Evolutionary conservation across 78 protist genomes (phyloP).

Genomic region (Isochrysis galbana): DNA sequence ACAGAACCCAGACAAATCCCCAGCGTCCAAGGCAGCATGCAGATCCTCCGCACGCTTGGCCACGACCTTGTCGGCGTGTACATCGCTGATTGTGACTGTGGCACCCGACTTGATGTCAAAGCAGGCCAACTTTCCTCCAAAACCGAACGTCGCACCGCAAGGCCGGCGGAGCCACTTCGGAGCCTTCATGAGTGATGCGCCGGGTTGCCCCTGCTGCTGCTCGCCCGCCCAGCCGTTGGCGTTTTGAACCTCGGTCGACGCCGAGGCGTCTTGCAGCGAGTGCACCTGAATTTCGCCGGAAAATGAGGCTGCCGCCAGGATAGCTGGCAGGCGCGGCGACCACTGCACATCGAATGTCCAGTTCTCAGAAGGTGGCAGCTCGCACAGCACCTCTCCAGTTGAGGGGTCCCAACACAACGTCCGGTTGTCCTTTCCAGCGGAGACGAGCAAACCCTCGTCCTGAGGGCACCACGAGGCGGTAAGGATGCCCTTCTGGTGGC

Average conservation of each 20-base stretch:
- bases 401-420: conserved; percentile 87
- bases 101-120: conserved; percentile 14
- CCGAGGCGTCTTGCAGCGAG: conserved; percentile 40
- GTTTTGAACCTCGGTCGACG: conserved; percentile 5
- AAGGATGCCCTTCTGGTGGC: conserved; percentile 83
- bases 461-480: conserved; percentile 86
- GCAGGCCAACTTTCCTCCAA: conserved; percentile 81
- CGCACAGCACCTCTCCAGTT: conserved; percentile 71
- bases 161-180: conserved; percentile 73
- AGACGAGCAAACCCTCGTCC: conserved; percentile 72
- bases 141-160: conserved; percentile 83
- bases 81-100: not conserved
- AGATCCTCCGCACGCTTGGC: conserved; percentile 1
- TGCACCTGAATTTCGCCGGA: conserved; percentile 64
- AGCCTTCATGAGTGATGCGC: not conserved
- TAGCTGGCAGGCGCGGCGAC: conserved; percentile 78
- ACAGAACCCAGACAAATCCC: not conserved
- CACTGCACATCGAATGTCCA: conserved; percentile 91
- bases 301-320: conserved; percentile 71
- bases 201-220: not conserved
- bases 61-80: not conserved
- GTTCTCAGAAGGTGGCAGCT: conserved; percentile 44
- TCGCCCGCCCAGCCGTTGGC: not conserved
- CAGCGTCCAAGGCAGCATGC: not conserved
- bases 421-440: conserved; percentile 84